Conservation (phyloP, 441 rosid species). For the Arabidopsis lyrata region DNA sequence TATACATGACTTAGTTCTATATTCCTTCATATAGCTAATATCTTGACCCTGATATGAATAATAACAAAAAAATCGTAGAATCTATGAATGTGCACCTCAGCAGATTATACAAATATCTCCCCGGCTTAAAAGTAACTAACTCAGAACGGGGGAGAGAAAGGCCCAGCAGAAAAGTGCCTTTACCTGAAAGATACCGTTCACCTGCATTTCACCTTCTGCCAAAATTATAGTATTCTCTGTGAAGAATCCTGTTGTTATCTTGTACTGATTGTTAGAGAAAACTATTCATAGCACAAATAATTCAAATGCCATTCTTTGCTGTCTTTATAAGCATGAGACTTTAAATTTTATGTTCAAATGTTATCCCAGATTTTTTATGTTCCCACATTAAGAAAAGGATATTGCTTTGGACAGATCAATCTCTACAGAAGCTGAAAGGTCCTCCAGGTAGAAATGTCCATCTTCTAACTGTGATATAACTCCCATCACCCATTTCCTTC, state of each 20-base stretch:
- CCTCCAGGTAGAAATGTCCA: slow-evolving; percentile 94
- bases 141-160: neutral
- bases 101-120: slow-evolving; percentile 20
- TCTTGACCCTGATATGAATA: slow-evolving; percentile 7
- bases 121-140: slow-evolving; percentile 12
- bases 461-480: slow-evolving; percentile 97
- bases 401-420: slow-evolving; percentile 87
- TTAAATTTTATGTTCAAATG: neutral
- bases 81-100: neutral
- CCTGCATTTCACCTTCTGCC: slow-evolving; percentile 90
- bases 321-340: slow-evolving; percentile 7
- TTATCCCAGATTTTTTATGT: neutral
- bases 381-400: slow-evolving; percentile 62
- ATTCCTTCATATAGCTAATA: slow-evolving; percentile 22
- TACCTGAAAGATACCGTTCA: slow-evolving; percentile 86
- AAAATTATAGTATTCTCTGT: slow-evolving; percentile 92
- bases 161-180: slow-evolving; percentile 3
- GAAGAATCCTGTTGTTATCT: slow-evolving; percentile 89
- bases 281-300: slow-evolving; percentile 5
- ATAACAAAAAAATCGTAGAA: neutral
- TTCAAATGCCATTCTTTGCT: neutral
- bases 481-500: slow-evolving; percentile 98
- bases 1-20: slow-evolving; percentile 17
- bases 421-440: slow-evolving; percentile 92
- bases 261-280: slow-evolving; percentile 73